Base-by-base conservation (phyloP, 1,284 basidiomycete species). In the Porodaedalea pini region DNA sequence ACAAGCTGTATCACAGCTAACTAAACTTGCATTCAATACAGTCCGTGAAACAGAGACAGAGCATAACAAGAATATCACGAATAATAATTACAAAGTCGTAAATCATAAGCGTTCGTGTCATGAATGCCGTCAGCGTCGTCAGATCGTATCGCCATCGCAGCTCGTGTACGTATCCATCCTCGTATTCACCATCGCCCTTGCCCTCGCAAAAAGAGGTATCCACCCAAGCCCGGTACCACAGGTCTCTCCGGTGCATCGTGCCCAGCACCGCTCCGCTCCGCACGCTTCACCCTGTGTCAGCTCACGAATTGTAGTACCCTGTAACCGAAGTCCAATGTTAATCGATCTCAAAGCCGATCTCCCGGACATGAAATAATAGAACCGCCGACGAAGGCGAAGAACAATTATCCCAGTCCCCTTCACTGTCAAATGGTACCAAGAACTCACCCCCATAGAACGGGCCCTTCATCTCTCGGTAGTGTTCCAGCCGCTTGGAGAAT, bases 401-500 rank as follows among this genome's bases (percentile, higher is more conserved):
- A 29, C 19, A 27, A 45, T 44, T 40, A 13, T 17, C 29, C 23
- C 21, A 47, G 39, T 41, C n/a, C 54, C 36, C 29, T 47, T 47
- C 45, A 25, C 21, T 32, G n/a, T 25, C 29, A 27, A 47, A 47
- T 36, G 41, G 41, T 59, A 44, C 52, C 5, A 43, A 32, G 34
- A 37, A 70, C 78, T 72, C 67, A 85, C 83, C 83, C 69, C 82
- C 82, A 63, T 74, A 63, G 68, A 78, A 82, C 39, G 82, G 79
- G 51, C 83, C 82, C 66, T 84, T 82, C 81, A 88, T 79, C 63
- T 70, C 72, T 37, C 72, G 69, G 71, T 88, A 88, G 68, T 85
- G 80, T 70, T 85, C 82, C 69, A 87, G 70, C 56, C 83, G 76
- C 69, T 82, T 86, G 66, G 78, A 78, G 79, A 80, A 88, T 57